These are phyloP conservation scores for Hemisphaericaspora xylofermentans DNA, from an alignment of 1,139 yeast species.

Conservation along the genomic window DNA sequence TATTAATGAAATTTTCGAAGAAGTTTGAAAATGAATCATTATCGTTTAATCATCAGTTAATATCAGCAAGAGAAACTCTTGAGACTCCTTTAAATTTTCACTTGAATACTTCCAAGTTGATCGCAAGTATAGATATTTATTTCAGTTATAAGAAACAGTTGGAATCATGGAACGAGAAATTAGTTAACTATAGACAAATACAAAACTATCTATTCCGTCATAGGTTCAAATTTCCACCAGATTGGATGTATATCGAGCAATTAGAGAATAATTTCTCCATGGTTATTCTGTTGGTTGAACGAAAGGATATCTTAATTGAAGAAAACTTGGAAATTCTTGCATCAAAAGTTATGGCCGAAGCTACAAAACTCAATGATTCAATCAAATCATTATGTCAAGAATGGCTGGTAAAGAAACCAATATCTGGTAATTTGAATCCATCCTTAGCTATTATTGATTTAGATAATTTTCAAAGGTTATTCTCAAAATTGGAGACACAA, in stretches of 20 bases:
- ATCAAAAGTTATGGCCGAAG: constrained; percentile 43
- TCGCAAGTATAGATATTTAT: constrained; percentile 19
- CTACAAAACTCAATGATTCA: constrained; percentile 36
- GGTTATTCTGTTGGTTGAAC: constrained; percentile 41
- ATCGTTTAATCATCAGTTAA: constrained; percentile 17
- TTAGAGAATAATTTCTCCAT: constrained; percentile 51
- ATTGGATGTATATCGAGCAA: constrained; percentile 68
- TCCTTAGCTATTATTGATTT: constrained; percentile 50
- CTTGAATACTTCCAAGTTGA: constrained; percentile 16
- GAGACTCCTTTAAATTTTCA: constrained; percentile 22
- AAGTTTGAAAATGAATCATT: constrained; percentile 22
- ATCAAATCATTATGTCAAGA: constrained; percentile 24
- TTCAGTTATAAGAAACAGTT: constrained; percentile 16
- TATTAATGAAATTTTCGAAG: constrained; percentile 45
- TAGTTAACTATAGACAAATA: constrained; percentile 32
- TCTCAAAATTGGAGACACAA: constrained; percentile 20
- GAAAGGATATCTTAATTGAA: constrained; percentile 39
- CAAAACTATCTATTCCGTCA: constrained; percentile 46
- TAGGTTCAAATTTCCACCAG: constrained; percentile 48
- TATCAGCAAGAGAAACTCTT: constrained; percentile 16
- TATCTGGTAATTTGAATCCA: constrained; percentile 42
- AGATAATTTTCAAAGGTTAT: constrained; percentile 36
- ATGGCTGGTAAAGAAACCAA: constrained; percentile 39
- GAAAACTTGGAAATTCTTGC: constrained; percentile 43
- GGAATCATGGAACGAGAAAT: constrained; percentile 26